A percentile compares a stretch with the other conserved stretches of the same genome.
These are phyloP conservation scores for Triadica sebifera DNA, from an alignment of 345 rosid species.

Conservation along the genomic window DNA sequence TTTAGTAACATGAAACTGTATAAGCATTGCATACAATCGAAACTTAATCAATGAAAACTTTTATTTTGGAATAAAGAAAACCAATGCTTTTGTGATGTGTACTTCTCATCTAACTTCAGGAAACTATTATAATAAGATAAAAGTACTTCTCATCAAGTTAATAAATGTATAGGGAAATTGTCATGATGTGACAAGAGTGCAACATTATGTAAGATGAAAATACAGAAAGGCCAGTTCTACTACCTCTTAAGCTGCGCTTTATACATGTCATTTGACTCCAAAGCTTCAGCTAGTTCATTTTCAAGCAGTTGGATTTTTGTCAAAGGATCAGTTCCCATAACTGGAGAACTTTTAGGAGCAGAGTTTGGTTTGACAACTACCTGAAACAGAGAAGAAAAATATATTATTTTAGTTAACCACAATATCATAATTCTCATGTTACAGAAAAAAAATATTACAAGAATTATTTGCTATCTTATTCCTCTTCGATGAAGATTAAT, in stretches of 20 bases:
- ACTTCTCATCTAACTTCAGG: background rate
- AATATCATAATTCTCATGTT: background rate
- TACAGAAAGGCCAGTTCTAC: background rate
- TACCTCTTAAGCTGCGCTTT: conserved; percentile 57
- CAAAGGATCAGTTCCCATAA: conserved; percentile 24
- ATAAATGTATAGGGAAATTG: background rate
- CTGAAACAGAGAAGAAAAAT: conserved; percentile 29
- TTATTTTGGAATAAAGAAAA: background rate
- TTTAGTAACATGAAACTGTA: background rate
- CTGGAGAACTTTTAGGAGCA: conserved; percentile 19
- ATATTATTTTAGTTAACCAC: background rate
- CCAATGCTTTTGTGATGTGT: no score
- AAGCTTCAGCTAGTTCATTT: conserved; percentile 51
- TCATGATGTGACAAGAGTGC: background rate
- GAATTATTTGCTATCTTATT: no score
- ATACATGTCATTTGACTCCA: conserved; percentile 55
- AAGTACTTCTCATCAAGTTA: background rate
- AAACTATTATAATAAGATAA: background rate
- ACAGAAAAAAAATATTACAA: no score
- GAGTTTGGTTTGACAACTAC: conserved; percentile 16
- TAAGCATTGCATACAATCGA: background rate
- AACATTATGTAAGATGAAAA: background rate
- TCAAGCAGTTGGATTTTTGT: conserved; percentile 48
- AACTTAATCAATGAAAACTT: background rate
- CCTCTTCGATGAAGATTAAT: no score